phyloP scores from a whole-genome alignment of 768 basidiomycete species.

The Strobilomyces echinocephalus region DNA sequence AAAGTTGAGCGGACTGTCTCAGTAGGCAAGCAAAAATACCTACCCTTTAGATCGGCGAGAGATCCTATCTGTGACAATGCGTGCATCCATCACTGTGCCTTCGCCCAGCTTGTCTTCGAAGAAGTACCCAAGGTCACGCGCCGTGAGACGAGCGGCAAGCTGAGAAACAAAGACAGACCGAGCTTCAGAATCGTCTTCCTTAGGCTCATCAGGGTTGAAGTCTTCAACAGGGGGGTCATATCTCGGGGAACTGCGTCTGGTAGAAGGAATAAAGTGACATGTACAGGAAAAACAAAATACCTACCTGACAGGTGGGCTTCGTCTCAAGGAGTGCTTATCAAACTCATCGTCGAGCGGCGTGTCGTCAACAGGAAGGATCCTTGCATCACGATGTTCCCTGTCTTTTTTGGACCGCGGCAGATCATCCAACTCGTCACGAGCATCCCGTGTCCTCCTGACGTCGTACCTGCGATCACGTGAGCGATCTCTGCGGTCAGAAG shows the following conservation, averaged over 20 bases:
- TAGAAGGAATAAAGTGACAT: slow-evolving; percentile 6
- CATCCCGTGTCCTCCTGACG: slow-evolving; percentile 40
- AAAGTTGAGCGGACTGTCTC: slow-evolving; percentile 1
- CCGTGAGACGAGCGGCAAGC: slow-evolving; percentile 93
- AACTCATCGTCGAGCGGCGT: slow-evolving; percentile 31
- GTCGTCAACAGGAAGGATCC: slow-evolving; percentile 40
- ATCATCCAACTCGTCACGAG: slow-evolving; percentile 63
- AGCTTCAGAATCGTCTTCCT: slow-evolving; percentile 95
- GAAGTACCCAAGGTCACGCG: slow-evolving; percentile 96
- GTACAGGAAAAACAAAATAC: slow-evolving; percentile 17
- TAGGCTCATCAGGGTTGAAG: slow-evolving; percentile 82
- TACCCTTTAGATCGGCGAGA: slow-evolving; percentile 98
- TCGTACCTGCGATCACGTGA: slow-evolving; percentile 56
- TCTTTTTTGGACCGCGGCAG: slow-evolving; percentile 41
- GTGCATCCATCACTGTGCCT: slow-evolving; percentile 89
- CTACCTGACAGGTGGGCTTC: slow-evolving; percentile 43
- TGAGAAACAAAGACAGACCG: slow-evolving; percentile 99
- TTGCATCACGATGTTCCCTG: slow-evolving; percentile 39
- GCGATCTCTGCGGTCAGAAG: slow-evolving; percentile 42
- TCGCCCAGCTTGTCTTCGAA: slow-evolving; percentile 97
- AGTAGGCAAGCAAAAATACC: slow-evolving; percentile 18
- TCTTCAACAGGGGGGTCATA: slow-evolving; percentile 66
- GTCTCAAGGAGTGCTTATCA: slow-evolving; percentile 32
- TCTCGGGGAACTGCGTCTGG: slow-evolving; percentile 65
- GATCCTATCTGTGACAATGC: slow-evolving; percentile 92